Base-by-base conservation (phyloP, 2,329 filamentous ascomycete genomes). In the Colletotrichum agaves region DNA sequence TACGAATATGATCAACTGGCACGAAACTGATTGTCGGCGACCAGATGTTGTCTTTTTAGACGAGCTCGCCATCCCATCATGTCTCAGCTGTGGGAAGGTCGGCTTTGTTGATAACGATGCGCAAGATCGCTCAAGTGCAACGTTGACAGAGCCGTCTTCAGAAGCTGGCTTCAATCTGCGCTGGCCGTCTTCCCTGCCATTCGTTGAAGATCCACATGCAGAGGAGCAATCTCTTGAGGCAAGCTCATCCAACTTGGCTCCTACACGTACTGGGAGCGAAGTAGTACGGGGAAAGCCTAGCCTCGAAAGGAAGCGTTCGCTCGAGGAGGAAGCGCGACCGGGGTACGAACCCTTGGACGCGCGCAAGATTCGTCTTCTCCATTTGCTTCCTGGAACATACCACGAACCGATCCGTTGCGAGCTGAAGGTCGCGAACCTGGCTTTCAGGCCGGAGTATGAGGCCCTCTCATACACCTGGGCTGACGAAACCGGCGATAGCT, bases 401-500 rank as follows among this genome's bases (percentile, higher is more conserved):
- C 1, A 13, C 4, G 55, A 60, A 2, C 53, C 61, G 0, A 44
- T 65, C 3, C 19, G 43, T 3, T 23, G 59, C 10, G 13, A 41
- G 2, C 39, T 69, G 3, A 21, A 1, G 15, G 17, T 19, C 2
- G 19, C 12, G 4, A 52, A 67, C 13, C 2, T 67, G 10, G 3
- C 21, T 5, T 6, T 1, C 33, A 59, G 21, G 15, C 61, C 61
- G 1, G 46, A 59, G 2, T 71, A 57, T 19, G 69, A 69, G 5
- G 69, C 69, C 0, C 4, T 67, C 1, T 69, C 69, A 0, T 69
- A 71, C 5, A 64, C 69, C 0, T 69, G 69, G 62, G 67, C 58
- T 2, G 35, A 69, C n/a, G 13, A 19, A 2, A 31, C 10, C 2
- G 59, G 53, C 0, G 53, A 69, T 17, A 21, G 39, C 4, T 44